Evolutionary conservation across 495 filamentous ascomycete genomes (phyloP).

Genomic region (Penicillium salamii): DNA sequence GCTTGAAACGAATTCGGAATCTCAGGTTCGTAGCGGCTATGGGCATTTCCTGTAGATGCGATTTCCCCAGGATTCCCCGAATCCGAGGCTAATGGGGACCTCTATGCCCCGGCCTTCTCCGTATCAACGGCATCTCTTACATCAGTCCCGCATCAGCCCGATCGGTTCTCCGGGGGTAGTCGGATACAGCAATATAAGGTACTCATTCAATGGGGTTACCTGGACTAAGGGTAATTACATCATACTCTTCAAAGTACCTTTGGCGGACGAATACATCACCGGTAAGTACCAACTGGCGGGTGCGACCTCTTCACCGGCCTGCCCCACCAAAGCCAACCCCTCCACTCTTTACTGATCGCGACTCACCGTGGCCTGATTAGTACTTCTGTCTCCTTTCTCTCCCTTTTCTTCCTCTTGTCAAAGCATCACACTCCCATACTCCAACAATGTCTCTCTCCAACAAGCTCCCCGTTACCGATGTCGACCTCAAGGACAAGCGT

Average conservation of each 20-base stretch:
- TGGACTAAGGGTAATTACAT: neutral
- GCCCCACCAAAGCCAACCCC: conserved; percentile 24
- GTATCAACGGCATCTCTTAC: conserved; percentile 35
- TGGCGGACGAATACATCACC: conserved; percentile 7
- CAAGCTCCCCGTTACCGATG: conserved; percentile 94
- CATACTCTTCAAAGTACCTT: conserved; percentile 5
- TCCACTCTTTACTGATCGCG: conserved; percentile 25
- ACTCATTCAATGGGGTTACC: conserved; percentile 5
- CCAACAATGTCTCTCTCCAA: conserved; percentile 97
- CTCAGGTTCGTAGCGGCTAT: conserved; percentile 18
- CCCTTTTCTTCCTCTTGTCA: conserved; percentile 1
- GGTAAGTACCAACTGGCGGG: conserved; percentile 15
- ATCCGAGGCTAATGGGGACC: conserved; percentile 39
- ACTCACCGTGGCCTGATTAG: conserved; percentile 32
- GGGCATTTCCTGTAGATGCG: conserved; percentile 18
- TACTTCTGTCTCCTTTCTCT: conserved; percentile 8
- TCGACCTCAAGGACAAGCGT: conserved; percentile 96
- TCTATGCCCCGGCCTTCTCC: conserved; percentile 33
- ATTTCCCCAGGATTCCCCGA: conserved; percentile 22
- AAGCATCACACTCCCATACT: conserved; percentile 15
- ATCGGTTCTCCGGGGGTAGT: conserved; percentile 34
- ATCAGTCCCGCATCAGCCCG: conserved; percentile 53
- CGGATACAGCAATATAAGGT: conserved; percentile 8
- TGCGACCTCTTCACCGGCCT: conserved; percentile 26
- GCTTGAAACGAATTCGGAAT: neutral